Base-by-base conservation (phyloP, 352 stramenopile genomes). In the Plasmopara halstedii region DNA sequence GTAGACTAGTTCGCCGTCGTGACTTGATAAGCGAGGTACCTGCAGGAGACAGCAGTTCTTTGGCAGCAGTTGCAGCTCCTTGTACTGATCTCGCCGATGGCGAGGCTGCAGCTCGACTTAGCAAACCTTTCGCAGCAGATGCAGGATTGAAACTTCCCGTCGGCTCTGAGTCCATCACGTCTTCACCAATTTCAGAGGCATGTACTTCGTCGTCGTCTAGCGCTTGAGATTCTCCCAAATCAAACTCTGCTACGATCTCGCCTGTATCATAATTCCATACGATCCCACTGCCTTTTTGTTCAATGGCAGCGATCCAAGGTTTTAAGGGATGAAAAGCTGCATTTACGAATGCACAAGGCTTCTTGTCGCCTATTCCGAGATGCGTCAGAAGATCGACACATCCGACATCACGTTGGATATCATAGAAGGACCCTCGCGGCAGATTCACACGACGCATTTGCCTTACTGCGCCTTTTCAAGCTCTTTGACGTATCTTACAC, bases 201-300 rank as follows among this genome's bases (percentile, higher is more conserved):
- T 68, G 53, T 21, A 45, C 26, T 8, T 55, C 46, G 17, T 64
- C 42, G 42, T 73, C 54, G 20, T 64, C 58, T 11, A 57, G 35
- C 2, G 74, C 58, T 27, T 74, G 61, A 0, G 69, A 73, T 19
- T 76, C 70, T 9, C 77, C 68, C 15, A 88, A 58, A 31, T 76
- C 77, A 29, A 91, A 88, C 50, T 84, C 69, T 13, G 51, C 55
- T 21, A 89, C 59, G 10, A 77, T 40, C 25, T 91, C 76, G 0
- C 60, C 58, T 2, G 70, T 87, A 29, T 88, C 73, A 18, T 80
- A 84, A 61, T 88, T 77, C 80, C 77, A 89, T 1, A 88, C 71
- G 17, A 84, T 15, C 0, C 73, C 73, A 9, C 43, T 54, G 4
- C 79, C 74, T 39, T 81, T 88, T 9, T 64, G 48, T 25, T 91